These are phyloP conservation scores for Neophaeococcomyces aloes DNA, from an alignment of 2,329 filamentous ascomycete genomes.

Conservation along the genomic window DNA sequence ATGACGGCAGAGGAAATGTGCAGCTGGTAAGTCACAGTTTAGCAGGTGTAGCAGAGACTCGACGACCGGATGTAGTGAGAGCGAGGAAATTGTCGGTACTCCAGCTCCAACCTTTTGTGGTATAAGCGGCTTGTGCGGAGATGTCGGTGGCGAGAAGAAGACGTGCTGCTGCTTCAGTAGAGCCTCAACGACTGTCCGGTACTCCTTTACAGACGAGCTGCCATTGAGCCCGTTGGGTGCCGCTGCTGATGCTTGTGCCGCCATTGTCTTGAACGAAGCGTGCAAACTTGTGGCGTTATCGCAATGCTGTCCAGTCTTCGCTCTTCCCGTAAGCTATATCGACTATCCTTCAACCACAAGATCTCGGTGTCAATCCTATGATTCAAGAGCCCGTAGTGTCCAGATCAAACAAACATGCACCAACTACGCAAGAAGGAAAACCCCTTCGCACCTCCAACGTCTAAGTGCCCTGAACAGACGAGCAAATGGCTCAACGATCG, in stretches of 20 bases:
- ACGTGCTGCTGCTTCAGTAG: slow-evolving; percentile 4
- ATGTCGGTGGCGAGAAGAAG: slow-evolving; percentile 7
- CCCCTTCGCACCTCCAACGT: slow-evolving; percentile 1
- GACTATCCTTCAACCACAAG: no score
- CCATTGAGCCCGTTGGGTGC: background rate
- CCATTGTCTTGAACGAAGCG: background rate
- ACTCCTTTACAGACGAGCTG: background rate
- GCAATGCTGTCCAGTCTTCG: background rate
- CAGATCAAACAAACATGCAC: slow-evolving; percentile 1
- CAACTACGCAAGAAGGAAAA: slow-evolving; percentile 3
- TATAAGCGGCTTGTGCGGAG: slow-evolving; percentile 2
- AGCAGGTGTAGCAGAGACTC: slow-evolving; percentile 43
- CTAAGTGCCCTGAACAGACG: background rate
- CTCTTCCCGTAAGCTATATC: background rate
- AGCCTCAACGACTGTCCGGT: background rate
- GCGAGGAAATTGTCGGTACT: slow-evolving; percentile 11
- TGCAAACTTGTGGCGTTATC: background rate
- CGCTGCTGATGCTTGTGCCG: background rate
- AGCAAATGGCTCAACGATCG: background rate
- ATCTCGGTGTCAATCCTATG: background rate
- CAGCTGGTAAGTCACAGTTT: slow-evolving; percentile 40
- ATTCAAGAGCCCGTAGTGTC: slow-evolving; percentile 2
- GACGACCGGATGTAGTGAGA: slow-evolving; percentile 37
- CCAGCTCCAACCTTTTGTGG: background rate
- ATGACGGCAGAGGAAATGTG: slow-evolving; percentile 44